Base-by-base conservation (phyloP, 2,329 filamentous ascomycete genomes). In the Cladobotryum mycophilum region DNA sequence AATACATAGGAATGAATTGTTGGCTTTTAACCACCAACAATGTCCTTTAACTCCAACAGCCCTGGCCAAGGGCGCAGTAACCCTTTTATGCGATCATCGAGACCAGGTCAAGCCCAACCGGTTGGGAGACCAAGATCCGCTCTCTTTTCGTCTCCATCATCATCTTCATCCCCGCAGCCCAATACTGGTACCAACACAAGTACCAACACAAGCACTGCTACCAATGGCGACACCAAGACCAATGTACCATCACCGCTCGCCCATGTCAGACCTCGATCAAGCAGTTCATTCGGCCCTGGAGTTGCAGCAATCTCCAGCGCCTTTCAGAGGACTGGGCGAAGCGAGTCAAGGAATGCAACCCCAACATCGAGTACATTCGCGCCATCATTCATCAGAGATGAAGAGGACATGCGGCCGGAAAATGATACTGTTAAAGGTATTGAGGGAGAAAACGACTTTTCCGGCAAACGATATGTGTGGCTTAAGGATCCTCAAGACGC, bases 361-460 rank as follows among this genome's bases (percentile, higher is more conserved):
- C 77, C 82, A 6, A 74, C 76, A 6, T 88, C 86, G 0, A 86
- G 81, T 57, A 99, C 93, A 1, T 99, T 99, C 73, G 92, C 93
- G 35, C 93, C 92, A 3, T 88, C 89, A 9, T 99, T 99, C 69
- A 97, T 99, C 71, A 93, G 92, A 67, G 82, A 84, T 0, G 90
- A 95, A 0, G 90, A 95, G 57, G 88, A 91, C 57, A 74, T 88
- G 68, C 78, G 82, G 58, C 70, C 74, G 35, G 73, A 69, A 34
- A 68, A 76, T 47, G 81, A 84, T 56, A 63, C 73, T 11, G 78
- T 85, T 14, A 76, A 76, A 45, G 87, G 89, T 15, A 90, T 96
- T 53, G 95, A 99, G 70, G 93, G 93, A 56, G 92, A 96, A 65
- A 97, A 96, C 67, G 93, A 99, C 76, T 97, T 99, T 68, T 99